Base-by-base conservation (phyloP, 108 stramenopile species). In the Schizochytrium sp. region DNA sequence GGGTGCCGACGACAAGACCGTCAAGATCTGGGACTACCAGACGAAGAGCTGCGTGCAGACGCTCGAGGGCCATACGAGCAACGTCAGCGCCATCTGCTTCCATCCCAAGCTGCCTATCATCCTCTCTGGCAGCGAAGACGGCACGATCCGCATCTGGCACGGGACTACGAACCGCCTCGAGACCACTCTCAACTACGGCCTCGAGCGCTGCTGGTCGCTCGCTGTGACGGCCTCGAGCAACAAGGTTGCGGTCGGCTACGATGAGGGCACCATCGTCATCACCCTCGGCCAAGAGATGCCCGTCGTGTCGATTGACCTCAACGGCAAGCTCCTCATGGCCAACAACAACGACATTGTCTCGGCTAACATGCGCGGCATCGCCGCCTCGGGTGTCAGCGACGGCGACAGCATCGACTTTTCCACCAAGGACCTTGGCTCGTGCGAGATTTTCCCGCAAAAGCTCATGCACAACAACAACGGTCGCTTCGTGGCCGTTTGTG, bases 401-500 rank as follows among this genome's bases (percentile, higher is more conserved):
- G 97, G 97, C n/a, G 97, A 96, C 71, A 93, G 95, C 55, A 91
- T 98, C 45, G 92, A 94, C 41, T 92, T 97, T 44, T 72, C 93
- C 18, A 93, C 94, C 55, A 93, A 97, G 89, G 99, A 99, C 91
- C 91, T 99, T 72, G 99, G 99, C 29, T 93, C 97, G 23, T 96
- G 96, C 88, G 99, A 99, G 89, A 91, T 98, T 43, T 98, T 96
- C 90, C 98, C 99, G 29, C 97, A 98, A 88, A 94, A 91, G 87
- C 93, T 99, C 21, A 92, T 90, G 90, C 99, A 99, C 95, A 99
- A 99, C 92, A 98, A 97, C 94, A 99, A 99, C 89, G 99, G 99
- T 16, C 96, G 97, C 51, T 99, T 99, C 92, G 91, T 98, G 58
- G 96, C 96, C 72, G 98, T 98, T 10, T 97, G 97, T 87, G 99